Evolutionary conservation across 768 basidiomycete genomes (phyloP).

Genomic region (Dentipellis fragilis): DNA sequence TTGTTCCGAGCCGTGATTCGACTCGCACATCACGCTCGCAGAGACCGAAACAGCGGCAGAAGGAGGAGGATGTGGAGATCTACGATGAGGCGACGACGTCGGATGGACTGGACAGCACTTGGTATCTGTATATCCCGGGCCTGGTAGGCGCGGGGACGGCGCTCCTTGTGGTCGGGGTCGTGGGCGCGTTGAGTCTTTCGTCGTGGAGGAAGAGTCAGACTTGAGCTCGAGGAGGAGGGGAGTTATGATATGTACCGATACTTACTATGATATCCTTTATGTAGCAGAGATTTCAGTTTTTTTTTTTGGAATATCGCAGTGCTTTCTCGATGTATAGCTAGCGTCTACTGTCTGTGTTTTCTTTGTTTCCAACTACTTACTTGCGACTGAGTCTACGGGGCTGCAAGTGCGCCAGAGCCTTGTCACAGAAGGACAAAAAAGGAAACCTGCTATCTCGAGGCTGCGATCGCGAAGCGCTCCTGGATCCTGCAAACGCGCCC

Average conservation of each 20-base stretch:
- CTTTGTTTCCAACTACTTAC: too few relatives aligned
- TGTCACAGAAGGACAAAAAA: too few relatives aligned
- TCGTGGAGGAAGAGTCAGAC: conserved; percentile 27
- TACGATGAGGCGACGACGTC: conserved; percentile 33
- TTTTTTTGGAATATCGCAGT: too few relatives aligned
- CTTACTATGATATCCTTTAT: not conserved
- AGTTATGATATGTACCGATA: not conserved
- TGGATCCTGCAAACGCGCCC: too few relatives aligned
- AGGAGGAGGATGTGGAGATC: conserved; percentile 4
- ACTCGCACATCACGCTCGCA: conserved; percentile 9
- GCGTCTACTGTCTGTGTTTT: too few relatives aligned
- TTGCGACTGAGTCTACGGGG: too few relatives aligned
- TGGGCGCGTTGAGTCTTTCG: conserved; percentile 71
- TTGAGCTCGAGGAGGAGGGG: too few relatives aligned
- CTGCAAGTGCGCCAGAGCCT: too few relatives aligned
- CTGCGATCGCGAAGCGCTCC: too few relatives aligned
- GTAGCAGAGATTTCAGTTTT: not conserved
- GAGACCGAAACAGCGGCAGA: conserved; percentile 13
- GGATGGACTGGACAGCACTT: conserved; percentile 59
- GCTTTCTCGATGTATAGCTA: not conserved
- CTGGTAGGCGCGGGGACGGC: conserved; percentile 81
- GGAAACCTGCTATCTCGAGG: too few relatives aligned
- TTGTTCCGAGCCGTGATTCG: conserved; percentile 15
- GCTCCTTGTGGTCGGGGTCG: conserved; percentile 65
- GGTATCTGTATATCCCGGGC: conserved; percentile 74